Percentiles rank a stretch among this genome's conserved stretches.
Conservation (phyloP, 75 land plant species). For the Larix kaempferi region DNA sequence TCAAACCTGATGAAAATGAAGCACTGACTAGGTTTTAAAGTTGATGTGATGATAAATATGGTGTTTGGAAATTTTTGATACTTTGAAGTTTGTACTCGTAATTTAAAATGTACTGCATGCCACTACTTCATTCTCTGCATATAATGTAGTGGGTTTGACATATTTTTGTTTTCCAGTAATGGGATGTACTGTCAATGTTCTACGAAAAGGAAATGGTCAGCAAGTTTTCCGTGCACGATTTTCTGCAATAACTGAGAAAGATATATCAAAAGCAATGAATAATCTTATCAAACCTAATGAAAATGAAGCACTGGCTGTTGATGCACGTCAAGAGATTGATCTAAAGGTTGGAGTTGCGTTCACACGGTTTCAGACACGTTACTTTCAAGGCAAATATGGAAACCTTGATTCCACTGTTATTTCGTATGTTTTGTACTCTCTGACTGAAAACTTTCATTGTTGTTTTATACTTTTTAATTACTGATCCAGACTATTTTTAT, state of each 20-base stretch:
- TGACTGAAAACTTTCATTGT: not conserved
- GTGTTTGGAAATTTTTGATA: no score
- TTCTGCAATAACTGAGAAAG: conserved; percentile 93
- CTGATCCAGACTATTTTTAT: not conserved
- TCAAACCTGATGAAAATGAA: conserved; percentile 76
- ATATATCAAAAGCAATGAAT: conserved; percentile 79
- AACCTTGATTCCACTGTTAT: conserved; percentile 97
- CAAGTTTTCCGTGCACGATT: conserved; percentile 86
- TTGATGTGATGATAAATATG: no score
- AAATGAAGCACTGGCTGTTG: conserved; percentile 92
- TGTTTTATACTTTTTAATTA: not conserved
- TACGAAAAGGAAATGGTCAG: conserved; percentile 46
- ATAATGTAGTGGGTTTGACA: no score
- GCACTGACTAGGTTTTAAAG: conserved; percentile 43
- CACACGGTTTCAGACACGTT: conserved; percentile 93
- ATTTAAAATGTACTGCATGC: no score
- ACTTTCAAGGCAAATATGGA: conserved; percentile 98
- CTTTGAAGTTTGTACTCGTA: no score
- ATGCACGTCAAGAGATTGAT: conserved; percentile 98
- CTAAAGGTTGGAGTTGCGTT: conserved; percentile 99
- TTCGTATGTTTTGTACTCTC: conserved; percentile 57
- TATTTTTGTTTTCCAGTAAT: conserved; percentile 54
- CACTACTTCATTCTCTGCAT: no score
- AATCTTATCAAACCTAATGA: conserved; percentile 77
- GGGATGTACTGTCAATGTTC: conserved; percentile 65